Evolutionary conservation across 768 basidiomycete species (phyloP).

Genomic region (Mycena vulgaris): DNA sequence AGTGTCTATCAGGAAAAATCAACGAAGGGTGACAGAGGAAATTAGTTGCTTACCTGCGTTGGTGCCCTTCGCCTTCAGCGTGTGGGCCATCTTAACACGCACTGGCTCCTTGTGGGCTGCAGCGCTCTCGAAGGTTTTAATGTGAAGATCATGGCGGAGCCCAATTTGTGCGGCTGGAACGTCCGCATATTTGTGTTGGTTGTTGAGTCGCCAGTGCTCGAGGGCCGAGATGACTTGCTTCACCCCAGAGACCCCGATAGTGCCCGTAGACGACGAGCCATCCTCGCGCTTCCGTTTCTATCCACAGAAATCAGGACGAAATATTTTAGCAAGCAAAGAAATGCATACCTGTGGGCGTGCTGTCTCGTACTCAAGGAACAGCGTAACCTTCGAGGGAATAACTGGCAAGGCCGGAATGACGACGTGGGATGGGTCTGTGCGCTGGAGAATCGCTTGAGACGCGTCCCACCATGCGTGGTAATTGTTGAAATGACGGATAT

Average conservation of each 20-base stretch:
- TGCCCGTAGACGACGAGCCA: not conserved
- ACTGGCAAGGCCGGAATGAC: constrained; percentile 14
- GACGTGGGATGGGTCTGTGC: not conserved
- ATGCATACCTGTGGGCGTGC: constrained; percentile 15
- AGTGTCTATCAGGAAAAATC: not conserved
- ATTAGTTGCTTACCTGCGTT: not conserved
- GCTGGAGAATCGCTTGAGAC: not conserved
- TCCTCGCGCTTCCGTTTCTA: constrained; percentile 18
- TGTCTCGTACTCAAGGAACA: constrained; percentile 22
- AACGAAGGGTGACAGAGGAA: not conserved
- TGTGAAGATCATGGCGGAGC: constrained; percentile 6
- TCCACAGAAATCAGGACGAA: too few relatives aligned
- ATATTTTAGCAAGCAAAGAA: not conserved
- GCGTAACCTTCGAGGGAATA: constrained; percentile 9
- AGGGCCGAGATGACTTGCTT: constrained; percentile 22
- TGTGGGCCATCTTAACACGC: constrained; percentile 20
- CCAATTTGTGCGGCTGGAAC: constrained; percentile 1
- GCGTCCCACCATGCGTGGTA: constrained; percentile 17
- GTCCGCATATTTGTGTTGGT: constrained; percentile 13
- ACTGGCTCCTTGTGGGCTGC: constrained; percentile 16
- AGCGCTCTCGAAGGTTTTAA: not conserved
- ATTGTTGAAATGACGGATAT: constrained; percentile 3
- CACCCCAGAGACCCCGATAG: not conserved
- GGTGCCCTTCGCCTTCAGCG: constrained; percentile 16
- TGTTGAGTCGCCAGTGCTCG: constrained; percentile 18